Evolutionary conservation across 2,329 filamentous ascomycete genomes (phyloP), one percentile per base, ranked within the genome.

Genomic region (Aspergillus sp.): DNA sequence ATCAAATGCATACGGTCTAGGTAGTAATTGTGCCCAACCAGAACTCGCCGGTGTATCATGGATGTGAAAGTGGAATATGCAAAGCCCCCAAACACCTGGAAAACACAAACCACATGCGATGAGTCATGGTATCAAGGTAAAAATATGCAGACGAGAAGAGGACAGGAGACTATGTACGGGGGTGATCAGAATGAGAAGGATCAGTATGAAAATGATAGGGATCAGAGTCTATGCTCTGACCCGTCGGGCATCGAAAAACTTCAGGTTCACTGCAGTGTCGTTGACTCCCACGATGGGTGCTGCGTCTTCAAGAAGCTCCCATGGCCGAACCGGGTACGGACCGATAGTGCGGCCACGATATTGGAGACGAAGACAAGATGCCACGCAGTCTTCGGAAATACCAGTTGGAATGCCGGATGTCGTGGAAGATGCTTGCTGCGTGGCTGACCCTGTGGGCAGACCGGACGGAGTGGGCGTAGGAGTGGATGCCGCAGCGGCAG

Each of bases 231-330:
- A 71, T 16, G 60, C 63, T 44, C 67, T 61, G 29, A 69, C 64
- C 29, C 65, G 68, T 45, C 73, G 62, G 14, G 75, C 68, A 45
- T 73, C 72, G 52, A 77, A 77, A 41, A 70, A 72, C 17, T 69
- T 64, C 41, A 77, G 55, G 48, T 69, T 74, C 29, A 77, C 60
- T 17, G 74, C 72, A 3, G 75, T 77, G 53, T 77, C 75, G 53
- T 77, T 77, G n/a, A 65, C 62, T 20, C 74, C 72, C 19, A 72
- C 59, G 16, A 75, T 67, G 1, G 75, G 75, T 16, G 75, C 73
- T 10, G 75, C 70, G 52, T 76, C 75, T 56, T 74, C 72, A 20
- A 77, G 64, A 51, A 76, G 67, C 53, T 77, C 75, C 75, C 75
- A 77, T 23, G 69, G 69, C 19, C 70, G 70, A 9, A 72, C 56